Evolutionary conservation across 345 rosid species (phyloP), one percentile per base, ranked within the genome.

Genomic region (Populus nigra): DNA sequence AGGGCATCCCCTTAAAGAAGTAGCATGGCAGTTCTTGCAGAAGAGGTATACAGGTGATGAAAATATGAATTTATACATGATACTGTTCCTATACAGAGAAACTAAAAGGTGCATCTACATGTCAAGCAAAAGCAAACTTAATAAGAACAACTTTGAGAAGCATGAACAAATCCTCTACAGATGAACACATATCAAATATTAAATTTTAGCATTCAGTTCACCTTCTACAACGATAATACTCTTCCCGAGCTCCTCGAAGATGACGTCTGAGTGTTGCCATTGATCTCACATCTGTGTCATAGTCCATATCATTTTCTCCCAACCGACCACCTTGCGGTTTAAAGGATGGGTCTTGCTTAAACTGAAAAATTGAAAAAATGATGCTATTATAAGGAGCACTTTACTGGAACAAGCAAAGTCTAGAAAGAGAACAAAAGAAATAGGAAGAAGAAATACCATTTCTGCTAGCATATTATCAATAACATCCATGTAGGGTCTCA

Each of bases 221-320:
- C 99, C 99, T 94, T 89, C 90, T 96, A 84, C 87, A 96, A 68
- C 99, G 93, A 72, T 92, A 96, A 83, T 96, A 96, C 79, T 88
- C 90, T 81, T 94, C 98, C 72, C 94, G 89, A 78, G 99, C 99
- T 82, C 88, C 85, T 57, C 97, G 89, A 79, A 96, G 97, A 88
- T 96, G 93, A 71, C 98, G 96, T 81, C 99, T 91, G 67, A 96
- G 90, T 69, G 93, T 94, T 83, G 99, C 99, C 99, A 96, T 96
- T 31, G 99, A 91, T 85, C 94, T 96, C 82, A 90, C 98, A 88
- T 96, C 99, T 47, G 99, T 90, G 81, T 96, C 99, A 81, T 92
- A 96, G 84, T 96, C 98, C 99, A 96, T 96, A 81, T 96, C 99
- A 84, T 94, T 92, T 87, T 96, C 99, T 67, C 99, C 99, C 84